These are phyloP conservation scores for Dioscorea zingiberensis DNA, from an alignment of 106 monocot species.

Conservation along the genomic window DNA sequence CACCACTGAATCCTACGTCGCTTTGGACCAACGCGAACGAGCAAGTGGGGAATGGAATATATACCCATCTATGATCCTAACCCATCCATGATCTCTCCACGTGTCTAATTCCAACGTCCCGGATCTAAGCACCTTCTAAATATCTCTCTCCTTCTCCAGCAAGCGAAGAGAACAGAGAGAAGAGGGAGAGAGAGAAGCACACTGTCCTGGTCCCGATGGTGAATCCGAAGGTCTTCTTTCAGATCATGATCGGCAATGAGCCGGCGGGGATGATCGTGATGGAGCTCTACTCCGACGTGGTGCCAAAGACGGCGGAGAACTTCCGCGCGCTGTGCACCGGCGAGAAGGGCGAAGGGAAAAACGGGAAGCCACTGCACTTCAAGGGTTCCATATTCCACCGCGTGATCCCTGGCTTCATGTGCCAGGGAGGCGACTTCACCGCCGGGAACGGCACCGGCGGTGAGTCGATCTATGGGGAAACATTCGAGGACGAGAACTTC, in stretches of 20 bases:
- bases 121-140: too few relatives aligned
- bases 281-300: slow-evolving; percentile 47
- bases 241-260: slow-evolving; percentile 32
- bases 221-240: slow-evolving; percentile 50
- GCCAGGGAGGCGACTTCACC: slow-evolving; percentile 94
- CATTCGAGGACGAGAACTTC: slow-evolving; percentile 79
- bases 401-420: slow-evolving; percentile 86
- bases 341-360: slow-evolving; percentile 60
- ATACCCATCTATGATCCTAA: too few relatives aligned
- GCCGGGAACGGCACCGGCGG: slow-evolving; percentile 82
- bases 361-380: slow-evolving; percentile 76
- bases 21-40: too few relatives aligned
- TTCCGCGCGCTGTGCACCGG: slow-evolving; percentile 79
- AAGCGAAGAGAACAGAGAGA: too few relatives aligned
- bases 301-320: slow-evolving; percentile 41
- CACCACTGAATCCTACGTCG: too few relatives aligned
- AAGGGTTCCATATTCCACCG: slow-evolving; percentile 79
- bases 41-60: too few relatives aligned
- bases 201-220: too few relatives aligned
- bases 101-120: too few relatives aligned
- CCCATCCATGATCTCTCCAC: too few relatives aligned
- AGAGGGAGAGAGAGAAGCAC: too few relatives aligned
- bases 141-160: not conserved
- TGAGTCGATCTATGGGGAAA: slow-evolving; percentile 72
- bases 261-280: slow-evolving; percentile 51